Conservation (phyloP, 805 yeast species). For the Metschnikowia kunwiensis region DNA sequence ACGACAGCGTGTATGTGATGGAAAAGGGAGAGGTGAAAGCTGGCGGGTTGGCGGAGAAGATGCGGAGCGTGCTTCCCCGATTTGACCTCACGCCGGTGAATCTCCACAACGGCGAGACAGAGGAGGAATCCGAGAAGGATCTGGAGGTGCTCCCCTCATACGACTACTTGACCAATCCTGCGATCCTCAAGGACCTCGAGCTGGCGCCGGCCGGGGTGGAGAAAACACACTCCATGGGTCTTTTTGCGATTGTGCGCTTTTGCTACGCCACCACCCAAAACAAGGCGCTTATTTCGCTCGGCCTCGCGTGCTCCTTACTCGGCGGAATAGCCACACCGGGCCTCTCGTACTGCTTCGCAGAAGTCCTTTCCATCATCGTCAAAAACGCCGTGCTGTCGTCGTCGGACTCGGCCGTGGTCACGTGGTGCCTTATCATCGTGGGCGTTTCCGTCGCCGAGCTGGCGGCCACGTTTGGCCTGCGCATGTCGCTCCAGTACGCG, state of each 20-base stretch:
- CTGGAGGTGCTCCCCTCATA: neutral
- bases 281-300: slow-evolving; percentile 39
- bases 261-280: slow-evolving; percentile 22
- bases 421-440: slow-evolving; percentile 64
- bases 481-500: slow-evolving; percentile 48
- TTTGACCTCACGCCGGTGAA: neutral
- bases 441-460: slow-evolving; percentile 69
- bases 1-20: slow-evolving; percentile 60
- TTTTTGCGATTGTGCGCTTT: slow-evolving; percentile 24
- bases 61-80: slow-evolving; percentile 2
- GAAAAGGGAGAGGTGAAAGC: slow-evolving; percentile 47
- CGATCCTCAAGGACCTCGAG: slow-evolving; percentile 24
- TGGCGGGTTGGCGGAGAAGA: slow-evolving; percentile 3
- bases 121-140: neutral
- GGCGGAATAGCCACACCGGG: slow-evolving; percentile 71
- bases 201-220: slow-evolving; percentile 6
- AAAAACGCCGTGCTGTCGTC: slow-evolving; percentile 14
- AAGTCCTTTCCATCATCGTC: slow-evolving; percentile 56
- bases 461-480: slow-evolving; percentile 47
- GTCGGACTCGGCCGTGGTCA: slow-evolving; percentile 15
- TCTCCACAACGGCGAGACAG: neutral
- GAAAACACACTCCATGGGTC: slow-evolving; percentile 19
- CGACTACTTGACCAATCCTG: slow-evolving; percentile 23
- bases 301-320: slow-evolving; percentile 49
- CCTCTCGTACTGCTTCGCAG: slow-evolving; percentile 75